Conservation (phyloP, 176 grass and related monocot species). For the Eragrostis nindensis region DNA sequence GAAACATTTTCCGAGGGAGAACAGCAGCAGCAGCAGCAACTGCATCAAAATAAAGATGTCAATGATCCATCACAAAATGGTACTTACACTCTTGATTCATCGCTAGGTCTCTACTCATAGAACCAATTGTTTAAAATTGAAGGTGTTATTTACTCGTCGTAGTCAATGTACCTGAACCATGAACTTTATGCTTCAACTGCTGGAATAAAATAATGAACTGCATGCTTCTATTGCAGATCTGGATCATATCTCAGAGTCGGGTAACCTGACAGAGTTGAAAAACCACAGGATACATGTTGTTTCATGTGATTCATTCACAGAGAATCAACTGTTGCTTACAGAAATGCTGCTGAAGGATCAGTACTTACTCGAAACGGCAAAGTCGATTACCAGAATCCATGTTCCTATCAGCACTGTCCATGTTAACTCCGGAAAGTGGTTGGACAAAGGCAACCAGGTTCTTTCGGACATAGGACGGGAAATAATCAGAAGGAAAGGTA, state of each 20-base stretch:
- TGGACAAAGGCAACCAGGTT: slow-evolving; percentile 53
- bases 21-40: slow-evolving; percentile 26
- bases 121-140: neutral
- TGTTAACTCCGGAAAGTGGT: slow-evolving; percentile 26
- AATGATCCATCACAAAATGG: slow-evolving; percentile 40
- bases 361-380: slow-evolving; percentile 62
- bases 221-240: slow-evolving; percentile 46
- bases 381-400: slow-evolving; percentile 48
- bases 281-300: slow-evolving; percentile 22
- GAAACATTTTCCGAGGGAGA: slow-evolving; percentile 14
- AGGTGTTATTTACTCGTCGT: neutral
- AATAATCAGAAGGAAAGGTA: slow-evolving; percentile 72
- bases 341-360: slow-evolving; percentile 59
- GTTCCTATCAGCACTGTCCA: slow-evolving; percentile 35
- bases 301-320: slow-evolving; percentile 54
- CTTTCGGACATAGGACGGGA: slow-evolving; percentile 68
- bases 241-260: slow-evolving; percentile 1
- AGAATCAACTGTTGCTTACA: slow-evolving; percentile 61
- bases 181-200: neutral
- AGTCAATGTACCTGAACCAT: neutral
- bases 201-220: neutral
- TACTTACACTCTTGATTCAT: slow-evolving; percentile 34
- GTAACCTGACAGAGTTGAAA: neutral
- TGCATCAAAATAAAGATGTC: slow-evolving; percentile 17
- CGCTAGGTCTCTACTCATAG: slow-evolving; percentile 7